Conservation (phyloP, 2,329 filamentous ascomycete species). For the Epichloe brachyelytri region DNA sequence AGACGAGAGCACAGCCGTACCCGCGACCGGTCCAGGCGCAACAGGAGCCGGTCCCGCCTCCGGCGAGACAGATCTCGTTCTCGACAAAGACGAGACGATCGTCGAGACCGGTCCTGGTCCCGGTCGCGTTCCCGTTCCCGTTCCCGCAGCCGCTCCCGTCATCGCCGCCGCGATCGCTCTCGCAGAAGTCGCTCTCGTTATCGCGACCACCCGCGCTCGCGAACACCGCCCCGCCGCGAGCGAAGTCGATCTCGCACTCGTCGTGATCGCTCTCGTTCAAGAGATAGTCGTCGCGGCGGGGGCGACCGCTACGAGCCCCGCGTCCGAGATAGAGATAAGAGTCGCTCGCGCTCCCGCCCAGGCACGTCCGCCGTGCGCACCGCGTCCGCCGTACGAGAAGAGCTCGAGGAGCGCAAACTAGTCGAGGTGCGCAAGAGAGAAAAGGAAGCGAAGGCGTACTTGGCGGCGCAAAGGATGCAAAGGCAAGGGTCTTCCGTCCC, state of each 20-base stretch:
- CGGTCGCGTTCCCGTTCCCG: neutral
- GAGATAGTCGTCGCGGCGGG: constrained; percentile 11
- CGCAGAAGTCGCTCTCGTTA: constrained; percentile 23
- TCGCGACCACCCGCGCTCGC: constrained; percentile 19
- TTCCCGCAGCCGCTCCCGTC: constrained; percentile 19
- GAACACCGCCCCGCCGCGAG: constrained; percentile 20
- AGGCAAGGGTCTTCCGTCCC: constrained; percentile 42
- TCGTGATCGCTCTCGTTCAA: constrained; percentile 11
- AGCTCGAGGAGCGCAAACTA: constrained; percentile 44
- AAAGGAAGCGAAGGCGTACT: constrained; percentile 50
- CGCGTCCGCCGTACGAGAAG: constrained; percentile 30
- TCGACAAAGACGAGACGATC: constrained; percentile 20
- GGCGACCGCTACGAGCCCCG: constrained; percentile 9
- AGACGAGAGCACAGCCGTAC: constrained; percentile 22
- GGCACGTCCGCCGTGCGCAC: constrained; percentile 23
- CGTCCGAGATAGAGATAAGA: constrained; percentile 19
- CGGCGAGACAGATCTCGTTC: constrained; percentile 29
- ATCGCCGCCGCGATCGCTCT: constrained; percentile 17
- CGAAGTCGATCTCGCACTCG: constrained; percentile 10
- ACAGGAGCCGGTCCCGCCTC: constrained; percentile 22
- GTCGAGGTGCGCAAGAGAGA: constrained; percentile 49
- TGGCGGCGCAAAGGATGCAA: constrained; percentile 48
- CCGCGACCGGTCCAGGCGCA: constrained; percentile 20
- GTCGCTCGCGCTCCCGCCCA: constrained; percentile 31
- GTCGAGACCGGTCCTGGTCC: constrained; percentile 12